Percentiles rank a stretch among this genome's conserved stretches.
Evolutionary conservation across 2,329 filamentous ascomycete genomes (phyloP).

Genomic region (Gremmenia infestans): DNA sequence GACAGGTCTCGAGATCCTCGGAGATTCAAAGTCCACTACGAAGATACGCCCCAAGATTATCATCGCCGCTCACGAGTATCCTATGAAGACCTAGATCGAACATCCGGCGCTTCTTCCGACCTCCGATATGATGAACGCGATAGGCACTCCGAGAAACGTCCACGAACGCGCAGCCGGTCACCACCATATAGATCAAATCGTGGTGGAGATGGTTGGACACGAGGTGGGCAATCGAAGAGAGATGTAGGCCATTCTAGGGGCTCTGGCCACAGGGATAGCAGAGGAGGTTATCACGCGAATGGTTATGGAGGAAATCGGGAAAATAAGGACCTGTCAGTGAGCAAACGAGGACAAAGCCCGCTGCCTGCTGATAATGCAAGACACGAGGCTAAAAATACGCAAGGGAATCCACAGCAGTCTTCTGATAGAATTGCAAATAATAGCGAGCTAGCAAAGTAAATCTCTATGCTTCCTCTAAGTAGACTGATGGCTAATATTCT

Average conservation of each 20-base stretch:
- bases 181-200: slow-evolving; percentile 41
- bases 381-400: slow-evolving; percentile 63
- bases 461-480: not conserved
- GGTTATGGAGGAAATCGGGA: slow-evolving; percentile 39
- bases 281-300: slow-evolving; percentile 21
- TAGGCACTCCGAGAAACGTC: slow-evolving; percentile 47
- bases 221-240: slow-evolving; percentile 17
- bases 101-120: slow-evolving; percentile 21
- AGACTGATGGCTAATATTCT: slow-evolving; percentile 15
- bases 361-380: slow-evolving; percentile 53
- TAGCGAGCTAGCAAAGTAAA: slow-evolving; percentile 38
- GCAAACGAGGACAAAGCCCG: slow-evolving; percentile 57
- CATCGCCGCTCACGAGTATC: slow-evolving; percentile 43
- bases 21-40: slow-evolving; percentile 58
- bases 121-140: slow-evolving; percentile 47
- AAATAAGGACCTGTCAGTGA: slow-evolving; percentile 55
- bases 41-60: slow-evolving; percentile 45
- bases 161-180: slow-evolving; percentile 47
- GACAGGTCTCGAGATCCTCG: slow-evolving; percentile 48
- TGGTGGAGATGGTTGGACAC: slow-evolving; percentile 18
- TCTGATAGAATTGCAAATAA: slow-evolving; percentile 35
- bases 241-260: slow-evolving; percentile 16
- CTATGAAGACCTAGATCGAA: slow-evolving; percentile 54
- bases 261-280: slow-evolving; percentile 7
- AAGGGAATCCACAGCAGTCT: slow-evolving; percentile 52